Conservation (phyloP, 768 basidiomycete species). For the Cubamyces lactineus region DNA sequence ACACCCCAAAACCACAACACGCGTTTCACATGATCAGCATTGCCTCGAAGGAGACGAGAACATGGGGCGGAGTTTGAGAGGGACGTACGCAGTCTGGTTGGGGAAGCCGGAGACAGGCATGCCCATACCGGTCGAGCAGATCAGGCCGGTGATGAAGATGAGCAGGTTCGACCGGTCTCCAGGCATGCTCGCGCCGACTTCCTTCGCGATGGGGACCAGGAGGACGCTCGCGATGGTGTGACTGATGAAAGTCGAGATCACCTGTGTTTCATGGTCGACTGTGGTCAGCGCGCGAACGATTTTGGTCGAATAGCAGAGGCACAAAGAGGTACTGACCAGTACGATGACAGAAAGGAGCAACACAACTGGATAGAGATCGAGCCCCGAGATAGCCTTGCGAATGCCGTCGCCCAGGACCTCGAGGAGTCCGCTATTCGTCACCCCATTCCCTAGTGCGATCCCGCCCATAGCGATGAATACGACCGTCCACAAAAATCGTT, state of each 20-base stretch:
- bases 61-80: background rate
- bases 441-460: slow-evolving; percentile 93
- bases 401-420: slow-evolving; percentile 73
- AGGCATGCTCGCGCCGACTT: slow-evolving; percentile 79
- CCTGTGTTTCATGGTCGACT: slow-evolving; percentile 39
- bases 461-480: slow-evolving; percentile 99
- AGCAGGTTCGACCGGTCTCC: slow-evolving; percentile 73
- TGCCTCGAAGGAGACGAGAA: background rate
- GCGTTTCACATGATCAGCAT: slow-evolving; percentile 14
- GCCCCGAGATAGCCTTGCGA: slow-evolving; percentile 59
- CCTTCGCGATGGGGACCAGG: slow-evolving; percentile 93
- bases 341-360: slow-evolving; percentile 49
- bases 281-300: background rate
- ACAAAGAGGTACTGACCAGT: slow-evolving; percentile 29
- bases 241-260: slow-evolving; percentile 94
- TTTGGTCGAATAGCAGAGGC: background rate
- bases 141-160: slow-evolving; percentile 90
- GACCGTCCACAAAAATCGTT: slow-evolving; percentile 92
- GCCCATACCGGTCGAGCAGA: slow-evolving; percentile 97
- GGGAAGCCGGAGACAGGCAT: slow-evolving; percentile 99
- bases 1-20: slow-evolving; percentile 2
- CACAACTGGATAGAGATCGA: slow-evolving; percentile 70
- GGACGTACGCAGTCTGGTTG: slow-evolving; percentile 90
- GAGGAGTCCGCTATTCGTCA: slow-evolving; percentile 85
- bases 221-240: slow-evolving; percentile 97